phyloP scores from a whole-genome alignment of 352 stramenopile genomes.

The Phytophthora fragariaefolia region DNA sequence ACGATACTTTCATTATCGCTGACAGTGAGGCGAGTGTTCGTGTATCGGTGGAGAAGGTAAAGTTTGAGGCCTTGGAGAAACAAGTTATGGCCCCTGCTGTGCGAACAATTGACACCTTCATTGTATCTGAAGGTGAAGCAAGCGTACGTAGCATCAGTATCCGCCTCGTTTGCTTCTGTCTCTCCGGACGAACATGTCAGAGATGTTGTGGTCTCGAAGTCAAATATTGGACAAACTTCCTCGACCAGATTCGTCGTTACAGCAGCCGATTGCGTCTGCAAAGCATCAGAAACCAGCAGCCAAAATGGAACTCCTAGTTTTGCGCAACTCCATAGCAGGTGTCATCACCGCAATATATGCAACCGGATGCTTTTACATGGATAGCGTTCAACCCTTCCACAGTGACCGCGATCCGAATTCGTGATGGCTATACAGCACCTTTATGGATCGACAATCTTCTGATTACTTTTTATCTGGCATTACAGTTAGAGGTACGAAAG shows the following conservation, averaged over 20 bases:
- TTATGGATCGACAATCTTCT: constrained; percentile 50
- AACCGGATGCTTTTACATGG: constrained; percentile 29
- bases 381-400: constrained; percentile 28
- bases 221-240: neutral
- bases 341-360: constrained; percentile 11
- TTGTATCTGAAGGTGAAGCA: constrained; percentile 22
- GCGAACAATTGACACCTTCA: constrained; percentile 33
- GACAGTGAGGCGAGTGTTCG: constrained; percentile 23
- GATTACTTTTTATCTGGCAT: constrained; percentile 44
- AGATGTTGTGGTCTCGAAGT: constrained; percentile 13
- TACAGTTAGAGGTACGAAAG: constrained; percentile 5
- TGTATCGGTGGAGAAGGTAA: constrained; percentile 28
- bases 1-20: constrained; percentile 20
- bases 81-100: constrained; percentile 15
- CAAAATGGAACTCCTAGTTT: constrained; percentile 24
- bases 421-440: constrained; percentile 27
- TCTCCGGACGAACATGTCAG: neutral
- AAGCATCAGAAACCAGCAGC: constrained; percentile 24
- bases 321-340: constrained; percentile 27
- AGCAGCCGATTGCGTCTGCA: constrained; percentile 27
- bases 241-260: constrained; percentile 16
- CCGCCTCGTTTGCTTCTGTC: constrained; percentile 15
- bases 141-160: no score
- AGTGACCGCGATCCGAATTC: constrained; percentile 27
- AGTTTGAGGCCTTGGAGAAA: constrained; percentile 50